These are phyloP conservation scores for Trametes versicolor DNA, from an alignment of 1,284 basidiomycete genomes.

Conservation along the genomic window DNA sequence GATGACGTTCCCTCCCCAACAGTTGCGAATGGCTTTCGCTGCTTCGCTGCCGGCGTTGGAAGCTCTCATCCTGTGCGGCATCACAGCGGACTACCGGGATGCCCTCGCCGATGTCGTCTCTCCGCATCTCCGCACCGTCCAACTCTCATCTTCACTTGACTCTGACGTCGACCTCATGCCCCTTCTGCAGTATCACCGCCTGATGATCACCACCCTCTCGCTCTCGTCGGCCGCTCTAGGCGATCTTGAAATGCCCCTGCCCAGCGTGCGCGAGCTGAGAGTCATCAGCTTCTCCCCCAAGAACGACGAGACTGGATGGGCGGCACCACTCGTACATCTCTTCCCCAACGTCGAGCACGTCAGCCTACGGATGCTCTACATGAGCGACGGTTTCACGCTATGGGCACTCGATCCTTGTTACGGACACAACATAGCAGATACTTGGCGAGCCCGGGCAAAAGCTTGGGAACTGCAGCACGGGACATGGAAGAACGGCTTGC, in stretches of 20 bases:
- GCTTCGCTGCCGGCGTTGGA: neutral
- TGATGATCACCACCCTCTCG: neutral
- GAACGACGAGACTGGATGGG: neutral
- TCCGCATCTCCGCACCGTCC: neutral
- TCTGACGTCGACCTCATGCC: neutral
- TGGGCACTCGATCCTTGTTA: neutral
- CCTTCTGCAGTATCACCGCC: constrained; percentile 2
- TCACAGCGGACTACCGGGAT: neutral
- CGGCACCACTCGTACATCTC: constrained; percentile 2
- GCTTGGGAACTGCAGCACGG: constrained; percentile 5
- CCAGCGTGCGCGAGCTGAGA: neutral
- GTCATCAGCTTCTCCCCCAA: neutral
- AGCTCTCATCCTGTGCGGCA: neutral
- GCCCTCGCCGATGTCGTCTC: neutral
- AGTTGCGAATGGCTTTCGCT: neutral
- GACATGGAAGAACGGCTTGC: constrained; percentile 6
- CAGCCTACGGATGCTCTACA: neutral
- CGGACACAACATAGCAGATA: neutral
- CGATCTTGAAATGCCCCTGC: neutral
- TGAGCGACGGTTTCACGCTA: neutral
- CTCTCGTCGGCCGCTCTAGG: neutral
- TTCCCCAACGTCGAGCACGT: constrained; percentile 8
- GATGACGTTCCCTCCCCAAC: neutral
- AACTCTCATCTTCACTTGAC: no score
- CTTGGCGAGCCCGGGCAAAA: neutral